Evolutionary conservation across 441 rosid species (phyloP).

Genomic region (Sinapis alba): DNA sequence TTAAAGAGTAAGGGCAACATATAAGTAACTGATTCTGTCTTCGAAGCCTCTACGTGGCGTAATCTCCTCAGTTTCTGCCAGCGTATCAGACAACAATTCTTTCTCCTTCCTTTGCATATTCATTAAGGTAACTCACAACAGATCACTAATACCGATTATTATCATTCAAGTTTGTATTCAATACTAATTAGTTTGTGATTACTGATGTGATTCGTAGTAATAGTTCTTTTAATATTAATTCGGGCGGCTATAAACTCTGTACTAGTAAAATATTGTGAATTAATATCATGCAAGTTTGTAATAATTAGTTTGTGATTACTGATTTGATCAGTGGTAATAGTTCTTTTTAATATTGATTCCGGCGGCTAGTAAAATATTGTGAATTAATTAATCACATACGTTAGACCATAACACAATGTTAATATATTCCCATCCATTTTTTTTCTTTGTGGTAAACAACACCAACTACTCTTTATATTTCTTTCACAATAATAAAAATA

Average conservation of each 20-base stretch:
- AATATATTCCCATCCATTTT: neutral
- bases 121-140: constrained; percentile 32
- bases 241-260: constrained; percentile 16
- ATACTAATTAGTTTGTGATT: neutral
- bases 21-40: constrained; percentile 16
- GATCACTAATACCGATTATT: neutral
- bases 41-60: constrained; percentile 28
- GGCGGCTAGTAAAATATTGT: constrained; percentile 32
- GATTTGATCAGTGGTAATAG: neutral
- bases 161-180: neutral
- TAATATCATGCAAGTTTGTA: neutral
- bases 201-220: neutral
- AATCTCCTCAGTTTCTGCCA: constrained; percentile 30
- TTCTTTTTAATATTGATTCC: neutral
- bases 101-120: constrained; percentile 2
- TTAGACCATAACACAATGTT: constrained; percentile 31
- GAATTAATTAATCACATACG: constrained; percentile 35
- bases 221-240: neutral
- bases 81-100: constrained; percentile 38
- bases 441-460: constrained; percentile 30
- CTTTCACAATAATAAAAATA: neutral
- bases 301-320: neutral
- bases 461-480: constrained; percentile 18
- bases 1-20: neutral
- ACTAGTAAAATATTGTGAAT: constrained; percentile 28